A percentile compares a stretch with the other conserved stretches of the same genome.
Evolutionary conservation across 2,329 filamentous ascomycete species (phyloP).

Genomic region (Beauveria pseudobassiana): DNA sequence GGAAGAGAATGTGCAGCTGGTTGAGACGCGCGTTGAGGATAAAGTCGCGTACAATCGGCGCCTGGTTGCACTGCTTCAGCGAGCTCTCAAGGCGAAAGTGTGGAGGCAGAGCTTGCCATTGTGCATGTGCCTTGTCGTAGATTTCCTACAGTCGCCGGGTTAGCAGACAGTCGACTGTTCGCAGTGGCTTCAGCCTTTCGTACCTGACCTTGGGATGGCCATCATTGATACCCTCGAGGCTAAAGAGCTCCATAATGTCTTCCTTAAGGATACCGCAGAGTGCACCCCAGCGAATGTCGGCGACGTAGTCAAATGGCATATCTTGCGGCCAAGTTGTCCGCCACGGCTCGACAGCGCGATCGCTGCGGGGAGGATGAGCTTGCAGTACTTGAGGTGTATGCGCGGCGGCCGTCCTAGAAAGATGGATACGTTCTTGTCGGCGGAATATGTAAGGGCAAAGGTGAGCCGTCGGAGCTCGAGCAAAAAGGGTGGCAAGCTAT

Average conservation of each 20-base stretch:
- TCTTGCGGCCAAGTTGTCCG: slow-evolving; percentile 8
- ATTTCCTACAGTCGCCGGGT: not conserved
- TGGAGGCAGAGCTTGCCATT: slow-evolving; percentile 9
- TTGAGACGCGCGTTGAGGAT: slow-evolving; percentile 8
- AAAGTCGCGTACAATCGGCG: slow-evolving; percentile 5
- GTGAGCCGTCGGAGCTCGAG: slow-evolving; percentile 30
- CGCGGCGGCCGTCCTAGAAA: slow-evolving; percentile 43
- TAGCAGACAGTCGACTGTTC: not conserved
- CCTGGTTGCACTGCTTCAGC: slow-evolving; percentile 8
- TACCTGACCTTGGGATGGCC: slow-evolving; percentile 7
- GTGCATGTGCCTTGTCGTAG: not conserved
- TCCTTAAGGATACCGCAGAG: slow-evolving; percentile 10
- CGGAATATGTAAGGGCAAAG: slow-evolving; percentile 35
- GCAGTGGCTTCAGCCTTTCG: not conserved
- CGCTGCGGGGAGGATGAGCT: slow-evolving; percentile 20
- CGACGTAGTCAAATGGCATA: slow-evolving; percentile 10
- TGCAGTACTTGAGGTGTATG: slow-evolving; percentile 35
- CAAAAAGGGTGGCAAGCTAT: slow-evolving; percentile 29
- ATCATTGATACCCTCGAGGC: slow-evolving; percentile 1
- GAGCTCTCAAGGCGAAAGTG: slow-evolving; percentile 10
- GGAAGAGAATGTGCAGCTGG: slow-evolving; percentile 9
- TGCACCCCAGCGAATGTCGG: slow-evolving; percentile 11
- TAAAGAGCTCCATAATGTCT: slow-evolving; percentile 9
- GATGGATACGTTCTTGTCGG: slow-evolving; percentile 39
- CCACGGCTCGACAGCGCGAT: not conserved